Percentiles rank a stretch among this genome's conserved stretches.
Evolutionary conservation across 2,329 filamentous ascomycete species (phyloP).

Genomic region (Pseudogymnoascus sp.): DNA sequence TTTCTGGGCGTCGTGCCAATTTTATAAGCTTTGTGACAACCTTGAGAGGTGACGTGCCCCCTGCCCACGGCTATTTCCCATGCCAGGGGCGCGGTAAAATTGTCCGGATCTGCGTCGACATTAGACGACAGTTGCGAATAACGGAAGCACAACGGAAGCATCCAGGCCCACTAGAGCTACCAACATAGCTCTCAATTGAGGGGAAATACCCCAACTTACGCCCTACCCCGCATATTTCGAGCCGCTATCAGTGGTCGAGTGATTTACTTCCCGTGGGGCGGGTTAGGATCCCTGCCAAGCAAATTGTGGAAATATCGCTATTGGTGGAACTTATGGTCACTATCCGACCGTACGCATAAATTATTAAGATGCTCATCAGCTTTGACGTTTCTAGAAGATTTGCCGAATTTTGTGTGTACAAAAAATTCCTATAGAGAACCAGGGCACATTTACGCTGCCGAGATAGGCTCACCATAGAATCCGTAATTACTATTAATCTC

Average conservation of each 20-base stretch:
- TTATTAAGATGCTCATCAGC: slow-evolving; percentile 20
- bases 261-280: neutral
- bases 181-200: neutral
- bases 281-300: neutral
- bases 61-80: neutral
- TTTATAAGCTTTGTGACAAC: neutral
- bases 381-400: slow-evolving; percentile 6
- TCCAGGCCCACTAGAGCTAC: neutral
- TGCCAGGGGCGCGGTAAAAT: neutral
- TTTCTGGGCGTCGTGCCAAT: neutral
- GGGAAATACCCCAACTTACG: neutral
- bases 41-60: neutral
- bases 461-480: neutral
- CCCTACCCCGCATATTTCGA: neutral
- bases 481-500: neutral
- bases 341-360: slow-evolving; percentile 5
- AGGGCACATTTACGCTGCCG: neutral
- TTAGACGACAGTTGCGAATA: neutral
- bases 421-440: too few species aligned
- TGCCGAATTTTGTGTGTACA: neutral
- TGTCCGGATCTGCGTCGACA: neutral
- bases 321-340: neutral
- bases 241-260: neutral
- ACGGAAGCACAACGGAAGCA: neutral
- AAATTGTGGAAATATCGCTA: neutral